These are phyloP conservation scores for Stylonectria norvegica DNA, from an alignment of 2,329 filamentous ascomycete species.

Conservation along the genomic window DNA sequence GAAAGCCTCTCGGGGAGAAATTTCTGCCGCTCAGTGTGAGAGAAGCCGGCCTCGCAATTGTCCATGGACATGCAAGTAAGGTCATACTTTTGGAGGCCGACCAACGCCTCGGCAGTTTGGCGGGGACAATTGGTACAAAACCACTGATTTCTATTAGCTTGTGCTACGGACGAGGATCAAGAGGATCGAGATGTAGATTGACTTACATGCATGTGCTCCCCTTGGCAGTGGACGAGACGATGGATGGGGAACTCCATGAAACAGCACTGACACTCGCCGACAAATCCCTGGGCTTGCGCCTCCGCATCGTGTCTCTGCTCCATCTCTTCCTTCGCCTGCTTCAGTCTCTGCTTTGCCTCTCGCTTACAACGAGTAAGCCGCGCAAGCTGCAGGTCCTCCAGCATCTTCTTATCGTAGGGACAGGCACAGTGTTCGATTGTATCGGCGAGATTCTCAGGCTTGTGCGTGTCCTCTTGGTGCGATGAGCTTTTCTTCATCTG, in stretches of 20 bases:
- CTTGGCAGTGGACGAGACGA: slow-evolving; percentile 65
- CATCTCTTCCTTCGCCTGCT: slow-evolving; percentile 11
- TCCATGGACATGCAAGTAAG: slow-evolving; percentile 69
- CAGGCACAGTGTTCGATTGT: slow-evolving; percentile 5
- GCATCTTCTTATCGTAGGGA: slow-evolving; percentile 7
- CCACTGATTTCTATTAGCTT: slow-evolving; percentile 35
- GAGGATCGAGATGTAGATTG: too few species aligned
- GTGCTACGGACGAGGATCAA: background rate
- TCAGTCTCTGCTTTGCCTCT: slow-evolving; percentile 33
- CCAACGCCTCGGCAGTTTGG: slow-evolving; percentile 61
- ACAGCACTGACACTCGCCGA: slow-evolving; percentile 71
- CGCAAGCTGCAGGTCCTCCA: slow-evolving; percentile 19
- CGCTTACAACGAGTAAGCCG: background rate
- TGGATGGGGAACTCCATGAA: slow-evolving; percentile 64
- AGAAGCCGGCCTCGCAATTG: slow-evolving; percentile 62
- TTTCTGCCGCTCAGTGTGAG: slow-evolving; percentile 47
- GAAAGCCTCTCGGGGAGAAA: slow-evolving; percentile 58
- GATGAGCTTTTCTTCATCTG: slow-evolving; percentile 13
- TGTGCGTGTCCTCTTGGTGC: slow-evolving; percentile 1
- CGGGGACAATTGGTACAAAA: slow-evolving; percentile 69
- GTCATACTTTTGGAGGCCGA: slow-evolving; percentile 67
- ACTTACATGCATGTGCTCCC: slow-evolving; percentile 49
- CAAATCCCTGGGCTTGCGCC: slow-evolving; percentile 48
- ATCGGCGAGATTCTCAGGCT: slow-evolving; percentile 4
- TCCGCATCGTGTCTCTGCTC: slow-evolving; percentile 39